phyloP scores from a whole-genome alignment of 495 filamentous ascomycete genomes.

The Hyaloscypha bicolor region DNA sequence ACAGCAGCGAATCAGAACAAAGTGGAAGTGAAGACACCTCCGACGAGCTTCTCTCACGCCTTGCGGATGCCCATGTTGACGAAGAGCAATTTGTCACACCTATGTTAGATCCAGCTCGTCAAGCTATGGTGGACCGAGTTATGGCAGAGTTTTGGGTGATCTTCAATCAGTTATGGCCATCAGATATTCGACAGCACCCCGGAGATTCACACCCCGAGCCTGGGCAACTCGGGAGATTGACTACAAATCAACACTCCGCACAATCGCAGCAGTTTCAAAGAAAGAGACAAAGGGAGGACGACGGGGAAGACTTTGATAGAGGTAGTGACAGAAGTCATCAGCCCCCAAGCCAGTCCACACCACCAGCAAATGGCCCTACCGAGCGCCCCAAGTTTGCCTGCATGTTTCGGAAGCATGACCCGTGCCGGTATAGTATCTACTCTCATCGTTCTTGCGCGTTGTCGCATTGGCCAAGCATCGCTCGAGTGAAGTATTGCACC shows the following conservation, averaged over 20 bases:
- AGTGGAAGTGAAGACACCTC: no score
- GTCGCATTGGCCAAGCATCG: conserved; percentile 8
- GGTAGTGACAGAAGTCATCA: no score
- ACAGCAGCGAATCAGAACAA: no score
- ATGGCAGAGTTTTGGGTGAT: conserved; percentile 28
- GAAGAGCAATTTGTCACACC: neutral
- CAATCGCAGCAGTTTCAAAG: neutral
- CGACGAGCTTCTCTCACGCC: no score
- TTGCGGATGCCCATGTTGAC: no score
- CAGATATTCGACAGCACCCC: neutral
- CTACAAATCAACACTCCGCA: neutral
- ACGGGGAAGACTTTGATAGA: neutral
- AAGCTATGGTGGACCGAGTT: conserved; percentile 13
- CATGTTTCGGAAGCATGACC: conserved; percentile 26
- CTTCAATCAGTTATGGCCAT: conserved; percentile 16
- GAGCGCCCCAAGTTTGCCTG: conserved; percentile 18
- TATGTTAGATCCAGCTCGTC: neutral
- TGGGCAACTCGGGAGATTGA: no score
- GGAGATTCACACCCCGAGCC: no score
- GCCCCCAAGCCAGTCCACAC: no score
- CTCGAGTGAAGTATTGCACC: conserved; percentile 22
- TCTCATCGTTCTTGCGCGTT: conserved; percentile 15
- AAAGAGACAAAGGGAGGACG: conserved; percentile 13
- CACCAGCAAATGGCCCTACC: neutral
- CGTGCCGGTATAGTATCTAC: conserved; percentile 17